Evolutionary conservation across 1,284 basidiomycete species (phyloP).

Genomic region (Takashimella tepidaria): DNA sequence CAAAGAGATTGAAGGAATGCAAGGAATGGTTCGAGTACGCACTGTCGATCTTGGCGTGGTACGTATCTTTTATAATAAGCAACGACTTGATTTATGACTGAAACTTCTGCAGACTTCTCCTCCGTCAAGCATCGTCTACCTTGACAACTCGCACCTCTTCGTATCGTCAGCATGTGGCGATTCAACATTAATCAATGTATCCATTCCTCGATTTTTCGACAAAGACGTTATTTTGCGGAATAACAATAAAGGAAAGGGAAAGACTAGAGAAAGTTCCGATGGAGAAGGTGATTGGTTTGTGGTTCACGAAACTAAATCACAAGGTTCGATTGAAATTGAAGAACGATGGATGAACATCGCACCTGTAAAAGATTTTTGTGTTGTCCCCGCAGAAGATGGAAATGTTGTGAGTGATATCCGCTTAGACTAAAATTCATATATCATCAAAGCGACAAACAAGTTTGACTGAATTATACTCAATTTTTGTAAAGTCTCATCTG

Average conservation of each 20-base stretch:
- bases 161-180: constrained; percentile 79
- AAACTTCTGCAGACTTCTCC: background rate
- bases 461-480: constrained; percentile 8
- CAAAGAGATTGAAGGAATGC: constrained; percentile 6
- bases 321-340: constrained; percentile 53
- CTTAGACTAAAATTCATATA: no score
- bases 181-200: constrained; percentile 66
- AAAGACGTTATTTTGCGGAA: background rate
- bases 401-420: constrained; percentile 57
- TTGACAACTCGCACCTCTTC: constrained; percentile 69
- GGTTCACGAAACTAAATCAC: background rate
- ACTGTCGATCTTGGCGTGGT: constrained; percentile 70
- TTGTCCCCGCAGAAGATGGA: constrained; percentile 68
- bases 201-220: constrained; percentile 2
- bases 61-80: constrained; percentile 18
- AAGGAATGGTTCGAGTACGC: constrained; percentile 52
- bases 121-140: constrained; percentile 56
- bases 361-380: constrained; percentile 76
- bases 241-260: constrained; percentile 31
- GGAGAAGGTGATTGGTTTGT: constrained; percentile 21
- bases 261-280: constrained; percentile 40
- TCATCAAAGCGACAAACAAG: no score
- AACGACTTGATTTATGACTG: background rate
- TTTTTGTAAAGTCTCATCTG: constrained; percentile 59
- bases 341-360: constrained; percentile 74